Percentiles rank a stretch among this genome's conserved stretches.
These are phyloP conservation scores for Annona cherimola DNA, from an alignment of 164 flowering plant genomes.

Conservation along the genomic window DNA sequence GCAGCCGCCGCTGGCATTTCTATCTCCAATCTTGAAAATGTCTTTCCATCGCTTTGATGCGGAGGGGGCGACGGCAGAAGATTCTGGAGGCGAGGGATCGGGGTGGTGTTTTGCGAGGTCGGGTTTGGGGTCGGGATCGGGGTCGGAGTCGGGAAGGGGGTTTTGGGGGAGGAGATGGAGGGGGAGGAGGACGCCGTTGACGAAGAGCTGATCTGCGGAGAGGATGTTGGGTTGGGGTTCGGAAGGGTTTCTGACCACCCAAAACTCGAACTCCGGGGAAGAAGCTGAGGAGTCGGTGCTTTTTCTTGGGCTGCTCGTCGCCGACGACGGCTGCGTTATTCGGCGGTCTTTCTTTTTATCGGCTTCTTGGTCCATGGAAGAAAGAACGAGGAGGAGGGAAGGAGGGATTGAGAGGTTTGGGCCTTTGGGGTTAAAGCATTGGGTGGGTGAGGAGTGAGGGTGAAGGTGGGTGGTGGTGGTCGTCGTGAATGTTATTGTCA, in stretches of 20 bases:
- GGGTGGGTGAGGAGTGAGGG: not conserved
- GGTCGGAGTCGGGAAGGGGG: conserved; percentile 10
- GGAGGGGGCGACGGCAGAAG: conserved; percentile 9
- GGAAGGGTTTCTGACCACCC: conserved; percentile 66
- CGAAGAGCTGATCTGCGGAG: conserved; percentile 79
- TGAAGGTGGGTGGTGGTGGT: not conserved
- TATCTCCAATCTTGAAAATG: conserved; percentile 46
- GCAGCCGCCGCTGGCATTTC: conserved; percentile 7
- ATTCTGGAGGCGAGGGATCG: conserved; percentile 14
- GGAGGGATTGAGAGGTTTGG: not conserved
- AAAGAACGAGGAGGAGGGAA: not conserved
- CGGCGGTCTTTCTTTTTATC: not conserved
- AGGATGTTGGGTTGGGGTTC: conserved; percentile 44
- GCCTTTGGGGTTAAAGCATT: too few species aligned
- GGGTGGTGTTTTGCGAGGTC: not conserved
- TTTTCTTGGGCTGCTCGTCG: not conserved
- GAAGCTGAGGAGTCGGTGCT: conserved; percentile 14
- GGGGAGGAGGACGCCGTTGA: conserved; percentile 77
- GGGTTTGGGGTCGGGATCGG: conserved; percentile 8
- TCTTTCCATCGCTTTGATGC: conserved; percentile 77
- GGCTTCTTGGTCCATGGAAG: not conserved
- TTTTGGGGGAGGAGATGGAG: conserved; percentile 37
- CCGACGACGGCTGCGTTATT: not conserved
- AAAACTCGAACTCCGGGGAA: conserved; percentile 86
- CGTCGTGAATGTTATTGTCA: not conserved